phyloP scores from a whole-genome alignment of 129 eudicot genomes.

The Saussurea involucrata region DNA sequence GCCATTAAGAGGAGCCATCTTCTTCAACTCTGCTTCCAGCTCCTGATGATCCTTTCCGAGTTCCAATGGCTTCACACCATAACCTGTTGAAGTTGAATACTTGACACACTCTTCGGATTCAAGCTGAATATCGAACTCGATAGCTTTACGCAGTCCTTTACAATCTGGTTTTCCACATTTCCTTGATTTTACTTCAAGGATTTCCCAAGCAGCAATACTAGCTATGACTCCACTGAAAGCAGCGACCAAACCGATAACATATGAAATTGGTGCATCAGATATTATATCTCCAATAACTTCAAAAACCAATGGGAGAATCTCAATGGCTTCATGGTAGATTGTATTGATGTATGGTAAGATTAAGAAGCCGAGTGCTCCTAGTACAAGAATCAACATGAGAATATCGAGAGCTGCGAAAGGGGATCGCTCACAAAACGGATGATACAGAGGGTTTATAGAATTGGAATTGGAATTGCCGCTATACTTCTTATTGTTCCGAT shows the following conservation, averaged over 20 bases:
- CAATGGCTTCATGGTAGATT: slow-evolving; percentile 11
- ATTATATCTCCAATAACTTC: slow-evolving; percentile 18
- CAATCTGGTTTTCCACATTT: slow-evolving; percentile 39
- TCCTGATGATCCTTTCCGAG: slow-evolving; percentile 43
- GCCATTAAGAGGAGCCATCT: slow-evolving; percentile 58
- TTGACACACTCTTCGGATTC: slow-evolving; percentile 47
- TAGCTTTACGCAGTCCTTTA: slow-evolving; percentile 40
- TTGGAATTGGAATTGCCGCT: neutral
- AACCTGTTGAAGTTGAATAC: slow-evolving; percentile 13
- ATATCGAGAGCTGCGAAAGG: slow-evolving; percentile 34
- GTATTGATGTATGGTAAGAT: slow-evolving; percentile 26
- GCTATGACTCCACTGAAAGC: slow-evolving; percentile 27
- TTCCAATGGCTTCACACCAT: slow-evolving; percentile 31
- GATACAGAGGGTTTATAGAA: slow-evolving; percentile 11
- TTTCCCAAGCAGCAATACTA: slow-evolving; percentile 29
- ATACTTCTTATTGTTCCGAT: slow-evolving; percentile 17
- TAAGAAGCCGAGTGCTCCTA: slow-evolving; percentile 38
- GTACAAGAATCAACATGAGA: slow-evolving; percentile 30
- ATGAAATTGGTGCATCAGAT: slow-evolving; percentile 30
- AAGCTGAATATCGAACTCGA: slow-evolving; percentile 46
- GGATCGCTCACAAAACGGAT: slow-evolving; percentile 33
- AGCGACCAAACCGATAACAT: slow-evolving; percentile 24
- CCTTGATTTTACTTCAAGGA: slow-evolving; percentile 26
- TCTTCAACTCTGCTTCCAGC: slow-evolving; percentile 43
- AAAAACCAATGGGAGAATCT: slow-evolving; percentile 16